Base-by-base conservation (phyloP, 73 alveolate species). In the Tetrahymena malaccensis region DNA sequence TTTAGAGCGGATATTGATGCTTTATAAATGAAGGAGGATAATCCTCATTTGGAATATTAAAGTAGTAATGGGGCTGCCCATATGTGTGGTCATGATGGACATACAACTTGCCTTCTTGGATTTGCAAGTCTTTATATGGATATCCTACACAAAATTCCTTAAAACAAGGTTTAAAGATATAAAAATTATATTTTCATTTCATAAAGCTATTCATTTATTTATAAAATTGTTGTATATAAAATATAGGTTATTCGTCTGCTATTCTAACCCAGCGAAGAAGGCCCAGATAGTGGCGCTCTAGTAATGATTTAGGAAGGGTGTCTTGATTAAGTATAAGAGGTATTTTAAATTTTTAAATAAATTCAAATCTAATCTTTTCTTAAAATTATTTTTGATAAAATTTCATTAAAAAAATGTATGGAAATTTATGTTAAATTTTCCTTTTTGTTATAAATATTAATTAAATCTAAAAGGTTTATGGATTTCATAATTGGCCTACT, bases 71-170 rank as follows among this genome's bases (percentile, higher is more conserved):
- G 96, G 15, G 84, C 94, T 94, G 98, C 98, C 43, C 98, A 97
- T 93, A 97, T 97, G 98, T 97, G 98, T 43, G 98, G 98, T 21
- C 98, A 97, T 94, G 98, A 97, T 97, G 98, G 98, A 15, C 98
- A 97, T 94, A 96, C 96, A 34, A 93, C 97, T 33, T 94, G 95
- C 37, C 96, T 97, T 35, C 95, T 97, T 31, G 97, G 96, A 13
- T 96, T 97, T 43, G 96, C 97, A 84, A 55, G 93, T 43, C 94
- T 97, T n/a, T 95, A 96, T n/a, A 27, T 56, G 55, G 50, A 97
- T 35, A 40, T 56, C 35, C 31, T 94, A 40, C 96, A 96, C 35
- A 94, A 95, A 15, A 96, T 97, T 31, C 97, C 97, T 55, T 44
- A 43, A 55, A 93, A 94, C 43, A 96, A 97, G 37, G 89, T 70